Percentiles rank a stretch among this genome's conserved stretches.
Evolutionary conservation across 2,329 filamentous ascomycete genomes (phyloP).

Genomic region (Cytospora piceicola): DNA sequence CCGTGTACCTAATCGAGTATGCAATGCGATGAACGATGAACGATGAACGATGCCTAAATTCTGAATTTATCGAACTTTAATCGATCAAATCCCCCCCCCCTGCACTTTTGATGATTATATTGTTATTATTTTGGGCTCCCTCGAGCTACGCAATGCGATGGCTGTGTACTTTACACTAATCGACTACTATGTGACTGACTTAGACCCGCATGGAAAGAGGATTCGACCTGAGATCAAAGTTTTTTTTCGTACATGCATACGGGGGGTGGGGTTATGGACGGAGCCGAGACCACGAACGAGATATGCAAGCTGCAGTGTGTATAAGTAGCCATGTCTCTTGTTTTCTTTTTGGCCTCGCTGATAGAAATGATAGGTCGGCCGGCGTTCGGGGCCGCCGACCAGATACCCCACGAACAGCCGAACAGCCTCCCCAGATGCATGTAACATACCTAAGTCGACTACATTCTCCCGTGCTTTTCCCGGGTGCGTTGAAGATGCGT

Average conservation of each 20-base stretch:
- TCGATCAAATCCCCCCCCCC: background rate
- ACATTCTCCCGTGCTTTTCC: background rate
- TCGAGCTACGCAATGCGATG: background rate
- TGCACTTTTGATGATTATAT: too few species aligned
- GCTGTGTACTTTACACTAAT: too few species aligned
- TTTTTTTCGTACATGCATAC: background rate
- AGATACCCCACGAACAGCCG: background rate
- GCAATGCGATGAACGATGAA: too few species aligned
- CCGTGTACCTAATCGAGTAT: too few species aligned
- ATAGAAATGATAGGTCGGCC: background rate
- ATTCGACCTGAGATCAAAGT: background rate
- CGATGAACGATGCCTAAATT: background rate
- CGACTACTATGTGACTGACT: too few species aligned
- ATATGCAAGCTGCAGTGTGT: too few species aligned
- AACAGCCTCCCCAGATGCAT: too few species aligned
- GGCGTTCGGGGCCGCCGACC: conserved; percentile 20
- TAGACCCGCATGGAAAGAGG: background rate
- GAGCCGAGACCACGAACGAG: background rate
- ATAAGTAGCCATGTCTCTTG: background rate
- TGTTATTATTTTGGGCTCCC: background rate
- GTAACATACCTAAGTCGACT: too few species aligned
- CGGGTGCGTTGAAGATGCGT: too few species aligned
- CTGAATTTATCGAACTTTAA: background rate
- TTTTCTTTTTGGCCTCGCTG: background rate
- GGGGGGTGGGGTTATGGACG: background rate